Evolutionary conservation across 495 filamentous ascomycete genomes (phyloP), one percentile per base, ranked within the genome.

Genomic region (Staphylotrichum longicolle): DNA sequence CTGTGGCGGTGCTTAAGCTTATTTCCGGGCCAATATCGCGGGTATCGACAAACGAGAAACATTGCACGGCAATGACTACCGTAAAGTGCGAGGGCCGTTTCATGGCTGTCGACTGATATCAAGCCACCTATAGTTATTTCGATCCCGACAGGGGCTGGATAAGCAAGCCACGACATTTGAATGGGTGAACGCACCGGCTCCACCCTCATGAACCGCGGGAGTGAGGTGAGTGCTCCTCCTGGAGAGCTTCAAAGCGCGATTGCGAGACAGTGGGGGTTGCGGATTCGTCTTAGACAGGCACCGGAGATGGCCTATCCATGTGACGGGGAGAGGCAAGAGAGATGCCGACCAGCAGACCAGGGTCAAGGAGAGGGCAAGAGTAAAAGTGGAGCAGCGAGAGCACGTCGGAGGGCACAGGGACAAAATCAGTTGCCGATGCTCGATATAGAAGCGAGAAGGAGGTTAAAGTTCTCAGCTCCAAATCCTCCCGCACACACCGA

Each of bases 1-100:
- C 3, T 52, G 52, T 63, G 64, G 64, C 60, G 34, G 60, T 57
- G 60, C 40, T 56, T 57, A 66, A 66, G 45, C 50, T 66, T 66
- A 60, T 54, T 54, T 41, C 35, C 33, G 6, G 55, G 44, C 7
- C 45, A 40, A 57, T 39, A 30, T 40, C 9, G 32, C 15, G 55
- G 45, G n/a, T 37, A 48, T 27, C 20, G 20, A 27, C 20, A 27
- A 27, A 27, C 20, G 20, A 27, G 20, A 27, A 27, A 27, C 20
- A 27, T 27, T 27, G 20, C 20, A 34, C 54, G 47, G 32, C 5
- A 49, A 10, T 8, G 20, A 27, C 20, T 27, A 27, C 20, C 20
- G 20, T 27, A 27, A 27, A 34, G 4, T 33, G 45, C n/a, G 10
- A 47, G 10, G n/a, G 37, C 37, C 37, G 37, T 39, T 39, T 39